Evolutionary conservation across 176 grass and related monocot species (phyloP), one percentile per base, ranked within the genome.

Genomic region (Aegilops umbellulata): DNA sequence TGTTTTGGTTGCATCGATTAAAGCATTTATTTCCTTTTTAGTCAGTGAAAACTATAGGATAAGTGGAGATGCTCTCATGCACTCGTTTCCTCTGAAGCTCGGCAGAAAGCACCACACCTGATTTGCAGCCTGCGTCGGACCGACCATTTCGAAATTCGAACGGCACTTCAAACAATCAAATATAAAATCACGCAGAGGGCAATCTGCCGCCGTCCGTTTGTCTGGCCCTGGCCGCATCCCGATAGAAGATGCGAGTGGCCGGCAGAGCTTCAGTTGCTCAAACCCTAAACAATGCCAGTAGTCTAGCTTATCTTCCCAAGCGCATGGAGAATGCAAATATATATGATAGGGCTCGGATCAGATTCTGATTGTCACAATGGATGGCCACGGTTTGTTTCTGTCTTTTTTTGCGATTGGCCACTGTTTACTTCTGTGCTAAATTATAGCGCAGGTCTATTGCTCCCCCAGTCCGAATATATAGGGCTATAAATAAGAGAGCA

Each of bases 301-400:
- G 17, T 58, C 19, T 58, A 58, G 20, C 7, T 58, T 22, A 58
- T 58, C 53, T 22, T 58, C 53, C 53, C 53, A 58, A 58, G 53
- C 53, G 53, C 53, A 58, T 34, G 22, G 20, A 65, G 55, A 16
- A 58, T 86, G 42, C 29, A 46, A 39, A 55, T 27, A 31, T n/a
- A 6, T 26, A 24, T 74, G 12, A 73, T 58, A 16, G 32, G n/a
- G 16, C 23, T 23, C 23, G 57, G 44, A 87, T 46, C 58, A 35
- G 58, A 71, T 90, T 34, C 66, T 72, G 80, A 58, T 24, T 7
- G 57, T 46, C 89, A 83, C 65, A 42, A 60, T 64, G 79, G 19
- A 32, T 16, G 87, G 77, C 25, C 20, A 64, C 31, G 32, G 68
- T 47, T 24, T 15, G 1, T 7, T 26, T 42, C 41, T 41, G 39